These are phyloP conservation scores for Trametes meyenii DNA, from an alignment of 768 basidiomycete species.

Conservation along the genomic window DNA sequence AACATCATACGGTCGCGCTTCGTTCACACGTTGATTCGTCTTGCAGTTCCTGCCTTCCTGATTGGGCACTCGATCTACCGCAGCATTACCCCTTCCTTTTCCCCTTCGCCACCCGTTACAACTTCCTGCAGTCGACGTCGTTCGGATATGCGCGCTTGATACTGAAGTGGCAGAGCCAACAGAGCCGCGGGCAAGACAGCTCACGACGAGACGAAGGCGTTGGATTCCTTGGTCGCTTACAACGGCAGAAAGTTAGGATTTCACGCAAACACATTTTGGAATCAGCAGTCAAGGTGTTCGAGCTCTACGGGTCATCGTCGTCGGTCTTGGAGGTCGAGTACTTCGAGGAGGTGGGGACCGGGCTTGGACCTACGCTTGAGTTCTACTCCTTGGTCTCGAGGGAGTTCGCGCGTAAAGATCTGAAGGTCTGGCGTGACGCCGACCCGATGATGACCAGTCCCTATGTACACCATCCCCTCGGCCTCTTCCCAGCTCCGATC, in stretches of 20 bases:
- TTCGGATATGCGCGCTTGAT: constrained; percentile 97
- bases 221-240: constrained; percentile 88
- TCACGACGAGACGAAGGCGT: constrained; percentile 89
- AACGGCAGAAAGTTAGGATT: constrained; percentile 95
- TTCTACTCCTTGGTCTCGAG: constrained; percentile 97
- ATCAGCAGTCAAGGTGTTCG: constrained; percentile 95
- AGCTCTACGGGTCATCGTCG: constrained; percentile 92
- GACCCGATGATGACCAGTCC: constrained; percentile 60
- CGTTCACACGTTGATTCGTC: constrained; percentile 10
- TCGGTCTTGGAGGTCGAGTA: constrained; percentile 97
- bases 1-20: background rate
- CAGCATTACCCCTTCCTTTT: constrained; percentile 98
- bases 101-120: constrained; percentile 97
- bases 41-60: constrained; percentile 87
- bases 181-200: constrained; percentile 74
- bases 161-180: constrained; percentile 91
- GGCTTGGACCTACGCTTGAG: constrained; percentile 95
- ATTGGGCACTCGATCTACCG: constrained; percentile 95
- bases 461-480: constrained; percentile 83
- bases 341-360: constrained; percentile 98
- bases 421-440: constrained; percentile 91
- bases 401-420: constrained; percentile 87
- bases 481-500: constrained; percentile 88
- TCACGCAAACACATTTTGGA: constrained; percentile 94
- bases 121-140: constrained; percentile 95